A percentile compares a stretch with the other conserved stretches of the same genome.
These are phyloP conservation scores for Backusella westeae DNA, from an alignment of 192 early-diverging fungal species.

Conservation along the genomic window DNA sequence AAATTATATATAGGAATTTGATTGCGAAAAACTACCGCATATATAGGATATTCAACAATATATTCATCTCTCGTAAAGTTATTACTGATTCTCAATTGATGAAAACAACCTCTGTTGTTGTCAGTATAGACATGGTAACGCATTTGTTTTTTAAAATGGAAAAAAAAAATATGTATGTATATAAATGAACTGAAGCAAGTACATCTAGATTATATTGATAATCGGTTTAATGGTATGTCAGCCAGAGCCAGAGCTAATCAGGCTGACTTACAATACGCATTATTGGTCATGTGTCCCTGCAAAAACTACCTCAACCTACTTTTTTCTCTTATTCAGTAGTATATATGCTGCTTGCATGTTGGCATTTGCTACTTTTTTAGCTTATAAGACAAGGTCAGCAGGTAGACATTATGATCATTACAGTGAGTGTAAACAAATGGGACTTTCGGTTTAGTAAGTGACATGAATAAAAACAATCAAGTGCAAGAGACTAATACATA, in stretches of 20 bases:
- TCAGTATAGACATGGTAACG: slow-evolving; percentile 36
- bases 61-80: slow-evolving; percentile 44
- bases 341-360: slow-evolving; percentile 36
- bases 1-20: slow-evolving; percentile 41
- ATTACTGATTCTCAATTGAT: slow-evolving; percentile 45
- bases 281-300: slow-evolving; percentile 42
- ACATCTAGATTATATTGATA: slow-evolving; percentile 32
- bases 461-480: neutral
- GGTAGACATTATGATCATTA: slow-evolving; percentile 38
- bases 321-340: neutral
- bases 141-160: neutral
- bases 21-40: slow-evolving; percentile 53
- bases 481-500: neutral
- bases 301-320: neutral
- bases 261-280: slow-evolving; percentile 26
- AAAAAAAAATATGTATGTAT: neutral
- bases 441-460: slow-evolving; percentile 51
- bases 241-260: slow-evolving; percentile 24
- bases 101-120: slow-evolving; percentile 37
- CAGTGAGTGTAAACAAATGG: slow-evolving; percentile 51
- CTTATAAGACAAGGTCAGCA: slow-evolving; percentile 46
- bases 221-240: slow-evolving; percentile 36
- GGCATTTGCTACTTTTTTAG: slow-evolving; percentile 42
- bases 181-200: neutral
- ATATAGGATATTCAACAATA: slow-evolving; percentile 53